These are phyloP conservation scores for Monosporascus sp. DNA, from an alignment of 2,329 filamentous ascomycete genomes.

Conservation along the genomic window DNA sequence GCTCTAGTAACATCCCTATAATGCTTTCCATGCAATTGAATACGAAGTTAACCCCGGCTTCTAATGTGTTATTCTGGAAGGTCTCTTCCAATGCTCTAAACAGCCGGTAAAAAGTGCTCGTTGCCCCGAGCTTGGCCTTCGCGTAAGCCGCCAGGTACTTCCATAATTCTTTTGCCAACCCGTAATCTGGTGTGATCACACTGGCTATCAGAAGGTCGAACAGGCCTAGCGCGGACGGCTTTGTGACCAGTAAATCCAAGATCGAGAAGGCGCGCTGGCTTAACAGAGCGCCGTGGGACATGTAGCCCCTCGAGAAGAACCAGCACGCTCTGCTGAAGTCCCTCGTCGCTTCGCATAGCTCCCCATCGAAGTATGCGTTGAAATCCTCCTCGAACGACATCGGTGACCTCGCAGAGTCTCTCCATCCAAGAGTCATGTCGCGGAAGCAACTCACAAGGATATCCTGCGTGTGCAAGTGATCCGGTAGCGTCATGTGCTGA, in stretches of 20 bases:
- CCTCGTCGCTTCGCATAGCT: slow-evolving; percentile 14
- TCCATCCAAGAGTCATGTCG: slow-evolving; percentile 10
- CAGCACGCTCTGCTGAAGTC: slow-evolving; percentile 17
- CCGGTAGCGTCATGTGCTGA: slow-evolving; percentile 12
- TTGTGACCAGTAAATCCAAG: slow-evolving; percentile 12
- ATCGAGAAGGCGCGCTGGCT: slow-evolving; percentile 13
- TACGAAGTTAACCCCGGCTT: slow-evolving; percentile 11
- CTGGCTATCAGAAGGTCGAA: slow-evolving; percentile 16
- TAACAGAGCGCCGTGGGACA: slow-evolving; percentile 9
- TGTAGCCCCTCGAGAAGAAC: slow-evolving; percentile 14
- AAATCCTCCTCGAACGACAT: slow-evolving; percentile 10
- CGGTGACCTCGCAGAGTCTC: slow-evolving; percentile 7
- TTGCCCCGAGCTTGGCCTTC: slow-evolving; percentile 7
- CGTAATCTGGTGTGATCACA: slow-evolving; percentile 12
- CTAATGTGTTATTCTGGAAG: slow-evolving; percentile 9
- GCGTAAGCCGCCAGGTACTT: slow-evolving; percentile 14
- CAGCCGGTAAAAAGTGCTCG: slow-evolving; percentile 8
- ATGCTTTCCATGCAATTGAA: slow-evolving; percentile 18
- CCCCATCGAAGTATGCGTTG: slow-evolving; percentile 12
- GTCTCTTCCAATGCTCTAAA: slow-evolving; percentile 11
- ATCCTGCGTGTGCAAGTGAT: slow-evolving; percentile 14
- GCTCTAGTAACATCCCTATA: slow-evolving; percentile 14
- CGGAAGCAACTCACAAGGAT: slow-evolving; percentile 14
- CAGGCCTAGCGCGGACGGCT: slow-evolving; percentile 12
- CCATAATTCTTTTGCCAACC: slow-evolving; percentile 12